Percentiles rank a stretch among this genome's conserved stretches.
These are phyloP conservation scores for Taphrina communis DNA, from an alignment of 1,139 yeast species.

Conservation along the genomic window DNA sequence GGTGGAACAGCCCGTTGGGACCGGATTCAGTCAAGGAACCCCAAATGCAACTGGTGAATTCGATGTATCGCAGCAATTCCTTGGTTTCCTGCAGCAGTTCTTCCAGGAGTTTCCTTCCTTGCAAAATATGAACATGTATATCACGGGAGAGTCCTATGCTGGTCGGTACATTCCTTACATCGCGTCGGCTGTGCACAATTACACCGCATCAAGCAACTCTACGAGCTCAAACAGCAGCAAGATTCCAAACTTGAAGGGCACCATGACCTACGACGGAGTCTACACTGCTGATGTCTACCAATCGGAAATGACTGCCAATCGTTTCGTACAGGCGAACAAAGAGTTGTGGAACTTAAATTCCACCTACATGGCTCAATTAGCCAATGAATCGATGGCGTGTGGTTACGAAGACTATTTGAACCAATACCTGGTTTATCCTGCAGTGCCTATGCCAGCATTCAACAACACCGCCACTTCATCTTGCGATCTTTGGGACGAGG, in stretches of 20 bases:
- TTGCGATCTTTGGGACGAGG: conserved; percentile 12
- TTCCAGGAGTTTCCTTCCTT: conserved; percentile 71
- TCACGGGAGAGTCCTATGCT: conserved; percentile 96
- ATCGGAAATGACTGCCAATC: conserved; percentile 12
- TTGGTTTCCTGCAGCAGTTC: conserved; percentile 69
- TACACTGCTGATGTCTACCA: conserved; percentile 16
- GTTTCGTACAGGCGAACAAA: conserved; percentile 7
- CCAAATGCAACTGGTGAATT: conserved; percentile 24
- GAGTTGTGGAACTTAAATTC: conserved; percentile 14
- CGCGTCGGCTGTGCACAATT: conserved; percentile 61
- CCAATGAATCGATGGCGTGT: conserved; percentile 9
- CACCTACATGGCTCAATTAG: conserved; percentile 1
- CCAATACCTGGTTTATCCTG: conserved; percentile 19
- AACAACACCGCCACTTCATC: background rate
- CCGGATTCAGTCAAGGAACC: conserved; percentile 74
- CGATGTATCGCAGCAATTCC: conserved; percentile 39
- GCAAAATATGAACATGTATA: conserved; percentile 53
- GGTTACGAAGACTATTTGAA: conserved; percentile 23
- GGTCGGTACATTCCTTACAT: conserved; percentile 94
- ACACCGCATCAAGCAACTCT: background rate
- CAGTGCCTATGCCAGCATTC: conserved; percentile 2
- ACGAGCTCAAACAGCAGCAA: background rate
- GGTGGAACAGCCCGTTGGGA: conserved; percentile 95
- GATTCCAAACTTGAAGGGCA: conserved; percentile 17
- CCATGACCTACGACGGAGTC: conserved; percentile 26